Evolutionary conservation across 2,329 filamentous ascomycete genomes (phyloP), one percentile per base, ranked within the genome.

Genomic region (Trichoderma cornu-damae): DNA sequence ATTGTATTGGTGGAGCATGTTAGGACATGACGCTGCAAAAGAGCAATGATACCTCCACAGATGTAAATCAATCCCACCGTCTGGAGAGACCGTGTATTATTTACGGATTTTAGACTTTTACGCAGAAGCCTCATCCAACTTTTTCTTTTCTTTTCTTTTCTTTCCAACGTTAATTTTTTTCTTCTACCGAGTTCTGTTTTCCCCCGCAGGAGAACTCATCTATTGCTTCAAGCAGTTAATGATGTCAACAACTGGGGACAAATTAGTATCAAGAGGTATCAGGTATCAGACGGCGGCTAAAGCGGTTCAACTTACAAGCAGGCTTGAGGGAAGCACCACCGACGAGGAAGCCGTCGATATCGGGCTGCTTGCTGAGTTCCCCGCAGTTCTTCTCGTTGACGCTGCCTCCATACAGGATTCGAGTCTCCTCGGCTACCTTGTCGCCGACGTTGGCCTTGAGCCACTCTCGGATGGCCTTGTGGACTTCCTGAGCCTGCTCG

Each of bases 331-430:
- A 94, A 71, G 93, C 93, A 75, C 93, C 93, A 64, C 93, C 93
- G 65, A 97, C 93, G 66, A 97, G 83, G 86, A 97, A 97, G 59
- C 94, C 94, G 75, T 99, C 94, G 74, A 99, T 96, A 75, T 99
- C 94, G 63, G 84, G 74, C 84, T 97, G 85, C 81, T 91, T 93
- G 73, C 88, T 85, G 68, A 99, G 83, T 63, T 97, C 93, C 70
- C 81, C 84, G 82, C 90, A 95, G 85, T 99, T 99, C 88, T 96
- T 96, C 83, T 96, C 94, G 72, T 82, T 95, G 69, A 99, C 94
- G 68, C 88, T 94, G 71, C 94, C 94, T 65, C 94, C 94, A 77
- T 99, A 99, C 72, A 99, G 87, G 73, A 99, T 90, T 68, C 94
- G 85, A 61, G 92, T 96, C 78, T 88, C 85, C 63, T 96, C 90